Conservation (phyloP, 2,329 filamentous ascomycete genomes). For the Lecanicillium sp. region DNA sequence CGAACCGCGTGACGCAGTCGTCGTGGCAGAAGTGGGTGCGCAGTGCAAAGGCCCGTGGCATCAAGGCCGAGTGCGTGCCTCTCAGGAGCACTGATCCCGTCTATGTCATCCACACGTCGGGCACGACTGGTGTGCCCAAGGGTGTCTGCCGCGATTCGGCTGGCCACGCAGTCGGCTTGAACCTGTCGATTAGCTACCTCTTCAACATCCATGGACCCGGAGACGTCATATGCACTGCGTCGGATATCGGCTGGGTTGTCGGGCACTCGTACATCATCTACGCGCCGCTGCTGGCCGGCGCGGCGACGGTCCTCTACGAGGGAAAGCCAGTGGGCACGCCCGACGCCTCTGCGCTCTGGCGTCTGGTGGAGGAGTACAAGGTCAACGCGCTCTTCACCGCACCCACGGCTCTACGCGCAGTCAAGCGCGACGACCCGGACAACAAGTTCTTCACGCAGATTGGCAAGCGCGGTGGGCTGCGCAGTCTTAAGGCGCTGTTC, state of each 20-base stretch:
- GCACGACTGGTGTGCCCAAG: conserved; percentile 77
- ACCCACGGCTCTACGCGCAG: conserved; percentile 79
- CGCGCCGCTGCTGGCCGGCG: conserved; percentile 76
- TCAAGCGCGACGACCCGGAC: conserved; percentile 76
- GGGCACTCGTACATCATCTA: conserved; percentile 79
- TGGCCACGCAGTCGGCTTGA: conserved; percentile 79
- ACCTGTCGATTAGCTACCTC: conserved; percentile 74
- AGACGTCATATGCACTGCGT: conserved; percentile 67
- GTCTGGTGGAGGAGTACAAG: conserved; percentile 76
- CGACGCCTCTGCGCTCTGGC: conserved; percentile 82
- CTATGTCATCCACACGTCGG: conserved; percentile 89
- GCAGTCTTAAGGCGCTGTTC: conserved; percentile 67
- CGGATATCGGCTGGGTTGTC: conserved; percentile 80
- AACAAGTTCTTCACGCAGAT: conserved; percentile 58
- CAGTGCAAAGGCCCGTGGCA: conserved; percentile 59
- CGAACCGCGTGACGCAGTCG: conserved; percentile 63
- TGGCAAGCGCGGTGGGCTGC: conserved; percentile 65
- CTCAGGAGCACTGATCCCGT: conserved; percentile 71
- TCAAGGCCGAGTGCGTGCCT: conserved; percentile 69
- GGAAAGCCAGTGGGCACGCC: conserved; percentile 92
- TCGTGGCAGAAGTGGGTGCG: conserved; percentile 75
- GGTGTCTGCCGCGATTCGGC: conserved; percentile 77
- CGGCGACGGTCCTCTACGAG: conserved; percentile 82
- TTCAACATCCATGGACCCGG: conserved; percentile 79
- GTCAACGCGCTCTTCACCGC: conserved; percentile 83